Conservation (phyloP, 768 basidiomycete genomes). For the Pleurotus djamor region DNA sequence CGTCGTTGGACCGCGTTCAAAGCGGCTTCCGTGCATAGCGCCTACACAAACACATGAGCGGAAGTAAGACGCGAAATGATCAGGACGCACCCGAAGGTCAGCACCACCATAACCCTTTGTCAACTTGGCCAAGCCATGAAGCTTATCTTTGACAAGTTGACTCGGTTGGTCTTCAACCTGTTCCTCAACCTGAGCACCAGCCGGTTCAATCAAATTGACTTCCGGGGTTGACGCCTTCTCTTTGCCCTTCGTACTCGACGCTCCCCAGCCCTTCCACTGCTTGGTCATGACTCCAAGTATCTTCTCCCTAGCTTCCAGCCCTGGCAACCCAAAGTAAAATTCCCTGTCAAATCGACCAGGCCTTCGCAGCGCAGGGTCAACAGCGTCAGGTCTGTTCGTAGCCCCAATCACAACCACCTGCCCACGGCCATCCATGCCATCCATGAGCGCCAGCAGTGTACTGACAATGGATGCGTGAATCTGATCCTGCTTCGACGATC, state of each 20-base stretch:
- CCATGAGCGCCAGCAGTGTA: slow-evolving; percentile 95
- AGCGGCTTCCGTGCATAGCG: slow-evolving; percentile 95
- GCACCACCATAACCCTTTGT: slow-evolving; percentile 99
- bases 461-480: slow-evolving; percentile 98
- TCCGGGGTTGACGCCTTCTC: slow-evolving; percentile 51
- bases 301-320: slow-evolving; percentile 78
- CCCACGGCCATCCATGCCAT: slow-evolving; percentile 98
- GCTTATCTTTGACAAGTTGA: slow-evolving; percentile 16
- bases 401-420: slow-evolving; percentile 98
- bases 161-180: neutral
- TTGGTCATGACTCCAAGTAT: slow-evolving; percentile 90
- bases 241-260: slow-evolving; percentile 32
- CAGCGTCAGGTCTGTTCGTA: slow-evolving; percentile 96
- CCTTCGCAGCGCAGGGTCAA: slow-evolving; percentile 91
- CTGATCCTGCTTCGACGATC: slow-evolving; percentile 98
- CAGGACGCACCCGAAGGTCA: slow-evolving; percentile 77
- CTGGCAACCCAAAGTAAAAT: slow-evolving; percentile 95
- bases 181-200: neutral
- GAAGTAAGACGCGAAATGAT: slow-evolving; percentile 3
- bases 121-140: slow-evolving; percentile 70
- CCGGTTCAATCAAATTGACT: slow-evolving; percentile 60
- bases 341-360: slow-evolving; percentile 97
- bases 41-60: slow-evolving; percentile 38
- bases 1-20: slow-evolving; percentile 93
- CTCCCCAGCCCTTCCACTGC: slow-evolving; percentile 85